These are phyloP conservation scores for Clonostachys solani DNA, from an alignment of 2,329 filamentous ascomycete species.

Conservation along the genomic window DNA sequence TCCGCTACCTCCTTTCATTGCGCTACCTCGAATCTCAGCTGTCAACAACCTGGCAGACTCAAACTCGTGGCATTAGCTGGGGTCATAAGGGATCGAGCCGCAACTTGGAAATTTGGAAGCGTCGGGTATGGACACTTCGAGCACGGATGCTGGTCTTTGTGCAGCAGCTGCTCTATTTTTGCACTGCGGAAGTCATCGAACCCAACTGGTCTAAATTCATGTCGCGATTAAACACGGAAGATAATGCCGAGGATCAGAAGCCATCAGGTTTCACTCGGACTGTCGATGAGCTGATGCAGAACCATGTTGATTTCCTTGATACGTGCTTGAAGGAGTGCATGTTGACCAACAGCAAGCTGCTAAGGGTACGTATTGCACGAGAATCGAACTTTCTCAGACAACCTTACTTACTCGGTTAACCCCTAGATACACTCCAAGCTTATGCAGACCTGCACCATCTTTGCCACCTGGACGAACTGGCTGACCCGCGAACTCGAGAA, in stretches of 20 bases:
- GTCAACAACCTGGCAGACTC: slow-evolving; percentile 84
- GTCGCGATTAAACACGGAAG: slow-evolving; percentile 69
- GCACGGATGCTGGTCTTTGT: slow-evolving; percentile 96
- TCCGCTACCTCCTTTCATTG: slow-evolving; percentile 87
- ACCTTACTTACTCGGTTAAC: not conserved
- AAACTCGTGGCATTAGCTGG: slow-evolving; percentile 79
- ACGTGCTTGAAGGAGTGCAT: slow-evolving; percentile 99
- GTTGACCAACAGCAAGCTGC: slow-evolving; percentile 92
- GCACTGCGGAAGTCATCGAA: slow-evolving; percentile 94
- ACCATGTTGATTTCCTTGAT: slow-evolving; percentile 96
- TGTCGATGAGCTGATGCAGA: slow-evolving; percentile 97
- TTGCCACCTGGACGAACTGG: slow-evolving; percentile 84
- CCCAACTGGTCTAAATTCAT: slow-evolving; percentile 96
- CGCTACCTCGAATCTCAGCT: slow-evolving; percentile 86
- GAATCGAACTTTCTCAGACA: not conserved
- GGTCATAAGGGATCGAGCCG: slow-evolving; percentile 70
- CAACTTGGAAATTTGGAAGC: slow-evolving; percentile 85
- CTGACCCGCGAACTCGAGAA: slow-evolving; percentile 81
- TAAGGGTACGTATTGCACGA: slow-evolving; percentile 59
- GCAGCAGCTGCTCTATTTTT: slow-evolving; percentile 95
- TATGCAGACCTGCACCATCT: slow-evolving; percentile 93
- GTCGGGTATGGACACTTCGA: slow-evolving; percentile 84
- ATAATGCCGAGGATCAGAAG: slow-evolving; percentile 26
- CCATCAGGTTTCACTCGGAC: slow-evolving; percentile 52
- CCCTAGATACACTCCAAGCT: slow-evolving; percentile 91